A percentile compares a stretch with the other conserved stretches of the same genome.
Evolutionary conservation across 2,329 filamentous ascomycete species (phyloP).

Genomic region (Penicillium olsonii): DNA sequence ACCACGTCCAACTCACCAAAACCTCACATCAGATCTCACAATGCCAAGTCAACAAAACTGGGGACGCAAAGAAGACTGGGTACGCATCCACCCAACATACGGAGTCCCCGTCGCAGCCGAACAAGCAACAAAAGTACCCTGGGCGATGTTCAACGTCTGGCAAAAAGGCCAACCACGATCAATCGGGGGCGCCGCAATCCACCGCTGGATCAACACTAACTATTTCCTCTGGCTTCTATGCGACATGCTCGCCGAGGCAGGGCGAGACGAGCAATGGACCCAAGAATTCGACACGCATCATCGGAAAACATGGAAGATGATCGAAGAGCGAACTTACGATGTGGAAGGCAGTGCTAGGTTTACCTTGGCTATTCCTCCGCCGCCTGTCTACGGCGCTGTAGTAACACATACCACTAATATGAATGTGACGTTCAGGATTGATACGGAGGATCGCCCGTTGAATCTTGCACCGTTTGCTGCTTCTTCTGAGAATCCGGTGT

Average conservation of each 20-base stretch:
- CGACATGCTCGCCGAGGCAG: neutral
- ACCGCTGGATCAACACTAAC: slow-evolving; percentile 5
- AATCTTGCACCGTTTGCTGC: neutral
- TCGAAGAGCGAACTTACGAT: slow-evolving; percentile 1
- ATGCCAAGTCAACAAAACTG: neutral
- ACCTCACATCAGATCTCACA: neutral
- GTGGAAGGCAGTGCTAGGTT: neutral
- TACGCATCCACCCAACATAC: neutral
- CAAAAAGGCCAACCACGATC: neutral
- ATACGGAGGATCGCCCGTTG: neutral
- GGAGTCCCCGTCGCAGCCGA: neutral
- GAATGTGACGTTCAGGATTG: neutral
- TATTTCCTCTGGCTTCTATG: slow-evolving; percentile 7
- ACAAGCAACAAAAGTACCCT: neutral
- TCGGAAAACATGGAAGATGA: neutral
- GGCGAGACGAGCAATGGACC: neutral
- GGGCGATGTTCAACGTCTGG: neutral
- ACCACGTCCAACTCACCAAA: neutral
- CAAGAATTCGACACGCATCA: neutral
- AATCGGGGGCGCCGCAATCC: no score
- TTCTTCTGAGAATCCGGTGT: neutral
- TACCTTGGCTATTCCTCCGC: neutral
- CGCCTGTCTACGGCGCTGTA: neutral
- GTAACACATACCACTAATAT: neutral
- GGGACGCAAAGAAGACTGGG: neutral